These are phyloP conservation scores for Annona squamosa DNA, from an alignment of 164 flowering plant genomes.

Conservation along the genomic window DNA sequence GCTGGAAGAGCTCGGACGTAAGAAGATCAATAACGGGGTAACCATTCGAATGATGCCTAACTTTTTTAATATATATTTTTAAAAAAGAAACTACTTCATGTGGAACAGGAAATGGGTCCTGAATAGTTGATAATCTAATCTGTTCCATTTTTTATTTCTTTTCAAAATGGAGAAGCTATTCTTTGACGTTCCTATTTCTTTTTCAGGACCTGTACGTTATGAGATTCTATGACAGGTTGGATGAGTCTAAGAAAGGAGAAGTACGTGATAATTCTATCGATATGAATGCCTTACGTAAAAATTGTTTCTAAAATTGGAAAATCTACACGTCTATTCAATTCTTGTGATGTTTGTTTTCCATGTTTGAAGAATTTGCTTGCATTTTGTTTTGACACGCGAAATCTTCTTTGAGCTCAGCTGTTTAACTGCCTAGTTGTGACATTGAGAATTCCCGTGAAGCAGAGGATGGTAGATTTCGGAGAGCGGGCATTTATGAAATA, in stretches of 20 bases:
- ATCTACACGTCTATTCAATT: neutral
- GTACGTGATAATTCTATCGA: slow-evolving; percentile 36
- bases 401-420: neutral
- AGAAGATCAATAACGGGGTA: slow-evolving; percentile 63
- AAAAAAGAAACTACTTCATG: no score
- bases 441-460: neutral
- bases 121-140: no score
- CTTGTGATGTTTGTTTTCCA: neutral
- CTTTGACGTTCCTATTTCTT: neutral
- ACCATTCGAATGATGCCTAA: slow-evolving; percentile 9
- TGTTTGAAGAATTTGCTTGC: neutral
- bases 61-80: neutral
- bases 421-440: neutral
- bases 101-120: no score
- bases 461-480: no score
- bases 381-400: neutral
- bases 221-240: slow-evolving; percentile 73
- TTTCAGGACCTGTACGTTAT: slow-evolving; percentile 71
- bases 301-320: neutral
- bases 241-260: slow-evolving; percentile 85
- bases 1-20: slow-evolving; percentile 85
- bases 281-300: neutral
- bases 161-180: neutral
- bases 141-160: neutral
- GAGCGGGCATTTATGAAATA: no score